Conservation (phyloP, 2,329 filamentous ascomycete species). For the Aspergillus viridinutans region DNA sequence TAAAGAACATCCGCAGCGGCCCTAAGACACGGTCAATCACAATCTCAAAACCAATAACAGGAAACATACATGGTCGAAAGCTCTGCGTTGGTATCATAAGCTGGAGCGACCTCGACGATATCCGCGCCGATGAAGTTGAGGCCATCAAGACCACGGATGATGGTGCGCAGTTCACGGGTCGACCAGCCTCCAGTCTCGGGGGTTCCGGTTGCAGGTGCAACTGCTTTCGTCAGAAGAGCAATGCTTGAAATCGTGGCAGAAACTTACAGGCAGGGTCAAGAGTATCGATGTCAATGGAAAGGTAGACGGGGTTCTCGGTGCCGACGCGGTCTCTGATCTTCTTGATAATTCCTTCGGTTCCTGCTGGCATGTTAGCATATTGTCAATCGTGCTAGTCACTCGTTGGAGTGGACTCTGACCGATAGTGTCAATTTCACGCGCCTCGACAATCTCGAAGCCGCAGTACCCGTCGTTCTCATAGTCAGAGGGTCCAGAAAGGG, state of each 20-base stretch:
- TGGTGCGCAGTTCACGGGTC: constrained; percentile 55
- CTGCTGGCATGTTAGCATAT: constrained; percentile 7
- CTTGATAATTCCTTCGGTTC: constrained; percentile 70
- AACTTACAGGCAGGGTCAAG: constrained; percentile 72
- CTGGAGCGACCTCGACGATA: constrained; percentile 59
- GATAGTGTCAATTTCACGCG: constrained; percentile 65
- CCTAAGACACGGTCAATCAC: constrained; percentile 15
- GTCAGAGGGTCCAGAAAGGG: constrained; percentile 70
- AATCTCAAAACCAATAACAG: constrained; percentile 1
- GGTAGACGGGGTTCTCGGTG: constrained; percentile 69
- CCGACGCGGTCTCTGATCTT: constrained; percentile 73
- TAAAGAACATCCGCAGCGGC: constrained; percentile 60
- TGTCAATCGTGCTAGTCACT: background rate
- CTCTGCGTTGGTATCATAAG: constrained; percentile 60
- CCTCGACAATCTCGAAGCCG: constrained; percentile 78
- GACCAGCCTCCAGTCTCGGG: constrained; percentile 60
- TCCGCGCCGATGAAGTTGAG: constrained; percentile 58
- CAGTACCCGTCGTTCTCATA: constrained; percentile 84
- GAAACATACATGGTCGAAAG: constrained; percentile 46
- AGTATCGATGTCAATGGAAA: constrained; percentile 84
- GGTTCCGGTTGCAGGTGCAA: constrained; percentile 52
- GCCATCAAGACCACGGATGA: constrained; percentile 56
- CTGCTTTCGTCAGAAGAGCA: constrained; percentile 10
- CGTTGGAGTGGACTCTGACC: constrained; percentile 29
- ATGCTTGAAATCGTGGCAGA: background rate